These are phyloP conservation scores for Candida glaebosa DNA, from an alignment of 805 yeast genomes.

Conservation along the genomic window DNA sequence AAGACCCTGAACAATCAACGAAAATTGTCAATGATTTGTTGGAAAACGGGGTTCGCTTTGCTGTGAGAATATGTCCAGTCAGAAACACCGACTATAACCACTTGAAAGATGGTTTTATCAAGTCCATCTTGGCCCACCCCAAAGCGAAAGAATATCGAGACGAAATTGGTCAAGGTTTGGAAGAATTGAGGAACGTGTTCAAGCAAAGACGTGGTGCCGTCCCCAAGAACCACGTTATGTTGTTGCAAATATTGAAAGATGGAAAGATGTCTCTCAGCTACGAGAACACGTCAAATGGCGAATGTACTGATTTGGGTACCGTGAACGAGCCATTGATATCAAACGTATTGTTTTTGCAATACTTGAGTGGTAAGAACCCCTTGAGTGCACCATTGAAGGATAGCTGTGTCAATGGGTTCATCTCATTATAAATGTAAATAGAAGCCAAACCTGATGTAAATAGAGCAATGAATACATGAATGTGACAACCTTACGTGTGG, in stretches of 20 bases:
- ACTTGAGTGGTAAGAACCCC: slow-evolving; percentile 67
- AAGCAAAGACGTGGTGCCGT: slow-evolving; percentile 62
- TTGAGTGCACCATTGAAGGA: slow-evolving; percentile 54
- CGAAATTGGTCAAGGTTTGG: slow-evolving; percentile 54
- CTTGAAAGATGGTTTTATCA: slow-evolving; percentile 81
- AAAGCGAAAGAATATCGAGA: slow-evolving; percentile 46
- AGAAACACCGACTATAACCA: slow-evolving; percentile 91
- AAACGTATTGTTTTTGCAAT: slow-evolving; percentile 68
- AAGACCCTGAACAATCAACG: slow-evolving; percentile 50
- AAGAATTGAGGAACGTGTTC: slow-evolving; percentile 61
- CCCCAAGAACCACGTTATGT: slow-evolving; percentile 66
- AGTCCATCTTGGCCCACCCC: slow-evolving; percentile 70
- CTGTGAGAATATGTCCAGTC: slow-evolving; percentile 78
- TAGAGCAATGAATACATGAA: neutral
- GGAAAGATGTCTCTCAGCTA: slow-evolving; percentile 25
- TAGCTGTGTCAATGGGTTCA: slow-evolving; percentile 24
- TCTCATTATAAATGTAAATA: neutral
- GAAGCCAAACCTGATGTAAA: neutral
- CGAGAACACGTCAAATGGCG: slow-evolving; percentile 24
- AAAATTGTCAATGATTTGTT: slow-evolving; percentile 55
- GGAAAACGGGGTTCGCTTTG: slow-evolving; percentile 55
- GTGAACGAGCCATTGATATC: slow-evolving; percentile 62
- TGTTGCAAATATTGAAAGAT: slow-evolving; percentile 49
- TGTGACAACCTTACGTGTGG: too few relatives aligned
- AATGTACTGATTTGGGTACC: slow-evolving; percentile 45